Percentiles rank a stretch among this genome's conserved stretches.
Evolutionary conservation across 345 rosid species (phyloP).

Genomic region (Brassica nigra): DNA sequence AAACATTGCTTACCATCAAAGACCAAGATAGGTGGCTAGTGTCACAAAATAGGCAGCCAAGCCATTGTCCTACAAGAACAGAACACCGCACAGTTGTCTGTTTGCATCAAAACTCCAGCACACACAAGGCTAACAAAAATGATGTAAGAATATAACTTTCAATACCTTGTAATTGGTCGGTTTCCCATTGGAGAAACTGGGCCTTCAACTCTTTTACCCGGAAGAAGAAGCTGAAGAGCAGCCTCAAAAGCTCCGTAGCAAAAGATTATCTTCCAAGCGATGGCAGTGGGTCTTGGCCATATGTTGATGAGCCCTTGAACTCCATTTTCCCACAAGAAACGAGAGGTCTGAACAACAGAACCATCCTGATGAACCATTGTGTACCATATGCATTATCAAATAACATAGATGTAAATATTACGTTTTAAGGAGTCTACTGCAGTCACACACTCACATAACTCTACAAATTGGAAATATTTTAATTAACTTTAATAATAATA

Average conservation of each 20-base stretch:
- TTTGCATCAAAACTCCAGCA: not conserved
- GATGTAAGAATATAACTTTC: too few relatives aligned
- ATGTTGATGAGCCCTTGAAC: constrained; percentile 62
- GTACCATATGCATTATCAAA: constrained; percentile 73
- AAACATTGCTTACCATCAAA: constrained; percentile 81
- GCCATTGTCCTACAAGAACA: constrained; percentile 77
- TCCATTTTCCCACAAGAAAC: constrained; percentile 62
- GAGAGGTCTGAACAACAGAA: constrained; percentile 56
- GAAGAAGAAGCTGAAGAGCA: constrained; percentile 83
- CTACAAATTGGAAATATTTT: not conserved
- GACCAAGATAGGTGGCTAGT: constrained; percentile 68
- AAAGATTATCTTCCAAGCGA: constrained; percentile 75
- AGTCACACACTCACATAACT: not conserved
- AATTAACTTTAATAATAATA: not conserved
- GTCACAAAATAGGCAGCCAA: constrained; percentile 81
- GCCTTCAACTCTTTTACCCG: constrained; percentile 87
- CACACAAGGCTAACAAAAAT: not conserved
- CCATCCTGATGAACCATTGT: constrained; percentile 95
- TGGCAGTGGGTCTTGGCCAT: constrained; percentile 81
- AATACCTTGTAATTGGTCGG: constrained; percentile 81
- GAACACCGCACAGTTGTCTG: not conserved
- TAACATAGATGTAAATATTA: not conserved
- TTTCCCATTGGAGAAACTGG: constrained; percentile 89
- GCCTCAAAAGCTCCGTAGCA: constrained; percentile 87
- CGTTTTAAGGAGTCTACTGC: not conserved